phyloP scores from a whole-genome alignment of 495 filamentous ascomycete species.

The Cercophora newfieldiana region DNA sequence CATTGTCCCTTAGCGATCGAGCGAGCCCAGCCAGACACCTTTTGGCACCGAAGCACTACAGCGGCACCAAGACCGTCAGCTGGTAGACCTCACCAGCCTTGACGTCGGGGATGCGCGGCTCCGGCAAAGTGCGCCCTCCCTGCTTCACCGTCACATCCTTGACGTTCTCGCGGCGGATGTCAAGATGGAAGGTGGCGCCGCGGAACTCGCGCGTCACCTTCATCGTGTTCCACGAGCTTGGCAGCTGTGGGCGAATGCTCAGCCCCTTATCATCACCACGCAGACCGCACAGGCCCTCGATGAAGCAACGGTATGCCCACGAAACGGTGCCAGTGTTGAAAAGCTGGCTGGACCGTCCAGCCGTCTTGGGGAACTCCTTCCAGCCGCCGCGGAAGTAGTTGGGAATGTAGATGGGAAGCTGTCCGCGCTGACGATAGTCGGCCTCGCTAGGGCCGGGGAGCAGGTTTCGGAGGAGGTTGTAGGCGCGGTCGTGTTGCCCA shows the following conservation, averaged over 20 bases:
- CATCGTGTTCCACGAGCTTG: constrained; percentile 48
- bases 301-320: constrained; percentile 56
- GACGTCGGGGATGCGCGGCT: constrained; percentile 42
- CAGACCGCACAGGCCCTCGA: constrained; percentile 55
- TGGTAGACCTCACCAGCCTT: constrained; percentile 41
- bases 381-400: constrained; percentile 60
- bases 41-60: constrained; percentile 11
- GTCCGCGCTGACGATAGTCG: constrained; percentile 55
- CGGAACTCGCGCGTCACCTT: constrained; percentile 51
- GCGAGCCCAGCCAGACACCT: constrained; percentile 2
- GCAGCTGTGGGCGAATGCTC: constrained; percentile 49
- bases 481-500: constrained; percentile 51
- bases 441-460: constrained; percentile 52
- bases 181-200: constrained; percentile 50
- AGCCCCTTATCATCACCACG: constrained; percentile 50
- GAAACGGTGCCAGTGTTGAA: constrained; percentile 60
- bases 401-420: constrained; percentile 57
- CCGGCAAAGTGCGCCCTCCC: constrained; percentile 35
- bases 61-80: constrained; percentile 42
- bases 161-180: constrained; percentile 46
- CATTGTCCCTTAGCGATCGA: not conserved
- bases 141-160: constrained; percentile 43
- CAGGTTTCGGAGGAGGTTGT: constrained; percentile 50
- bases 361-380: constrained; percentile 50
- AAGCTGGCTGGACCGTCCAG: constrained; percentile 54